A percentile compares a stretch with the other conserved stretches of the same genome.
Evolutionary conservation across 805 yeast species (phyloP).

Genomic region (Yamadazyma akitaensis): DNA sequence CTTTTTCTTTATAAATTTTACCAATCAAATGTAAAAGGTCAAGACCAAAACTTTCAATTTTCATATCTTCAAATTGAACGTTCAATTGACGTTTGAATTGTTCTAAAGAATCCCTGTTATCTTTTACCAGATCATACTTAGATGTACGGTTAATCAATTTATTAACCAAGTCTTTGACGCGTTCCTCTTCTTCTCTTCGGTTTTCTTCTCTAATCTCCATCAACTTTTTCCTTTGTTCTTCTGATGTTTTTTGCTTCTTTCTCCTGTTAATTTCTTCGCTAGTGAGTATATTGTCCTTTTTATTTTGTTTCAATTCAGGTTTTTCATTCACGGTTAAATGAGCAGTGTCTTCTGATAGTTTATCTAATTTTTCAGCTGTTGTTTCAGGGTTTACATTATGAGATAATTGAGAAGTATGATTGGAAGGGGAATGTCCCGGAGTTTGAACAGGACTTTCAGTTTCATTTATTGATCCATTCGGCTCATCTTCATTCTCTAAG

Average conservation of each 20-base stretch:
- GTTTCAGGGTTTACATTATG: neutral
- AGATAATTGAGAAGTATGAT: neutral
- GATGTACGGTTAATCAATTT: slow-evolving; percentile 50
- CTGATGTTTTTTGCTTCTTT: slow-evolving; percentile 28
- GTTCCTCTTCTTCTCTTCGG: slow-evolving; percentile 45
- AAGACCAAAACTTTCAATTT: slow-evolving; percentile 93
- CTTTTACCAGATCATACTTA: slow-evolving; percentile 53
- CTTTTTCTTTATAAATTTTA: slow-evolving; percentile 69
- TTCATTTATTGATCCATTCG: neutral
- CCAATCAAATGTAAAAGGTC: slow-evolving; percentile 86
- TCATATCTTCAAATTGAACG: slow-evolving; percentile 72
- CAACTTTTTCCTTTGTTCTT: slow-evolving; percentile 47
- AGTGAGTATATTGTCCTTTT: slow-evolving; percentile 11
- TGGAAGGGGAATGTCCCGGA: no score
- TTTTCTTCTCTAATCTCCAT: slow-evolving; percentile 52
- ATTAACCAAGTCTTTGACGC: slow-evolving; percentile 49
- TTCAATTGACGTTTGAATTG: slow-evolving; percentile 53
- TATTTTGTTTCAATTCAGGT: slow-evolving; percentile 4
- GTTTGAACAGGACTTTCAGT: neutral
- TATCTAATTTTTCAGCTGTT: neutral
- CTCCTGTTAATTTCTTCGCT: slow-evolving; percentile 25
- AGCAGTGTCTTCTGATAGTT: slow-evolving; percentile 10
- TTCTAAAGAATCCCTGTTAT: slow-evolving; percentile 56
- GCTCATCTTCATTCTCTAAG: slow-evolving; percentile 28
- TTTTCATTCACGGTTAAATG: slow-evolving; percentile 13